Evolutionary conservation across 352 stramenopile species (phyloP).

Genomic region (Phytophthora tubulina): DNA sequence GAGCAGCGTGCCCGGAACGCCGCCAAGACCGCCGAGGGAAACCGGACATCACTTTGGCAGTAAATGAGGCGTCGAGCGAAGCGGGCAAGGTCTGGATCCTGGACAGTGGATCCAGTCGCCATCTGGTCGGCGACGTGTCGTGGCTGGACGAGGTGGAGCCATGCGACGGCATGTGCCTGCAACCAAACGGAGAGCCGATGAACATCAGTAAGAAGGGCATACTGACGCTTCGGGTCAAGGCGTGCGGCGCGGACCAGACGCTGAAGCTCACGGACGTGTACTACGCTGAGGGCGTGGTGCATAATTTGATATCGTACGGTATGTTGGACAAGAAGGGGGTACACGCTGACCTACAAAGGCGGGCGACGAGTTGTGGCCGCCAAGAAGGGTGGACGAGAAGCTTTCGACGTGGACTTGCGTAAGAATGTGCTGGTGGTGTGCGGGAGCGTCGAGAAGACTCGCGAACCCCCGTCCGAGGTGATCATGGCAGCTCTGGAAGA

Average conservation of each 20-base stretch:
- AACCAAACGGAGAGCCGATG: not conserved
- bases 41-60: not conserved
- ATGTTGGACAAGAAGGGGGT: not conserved
- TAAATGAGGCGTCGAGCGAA: not conserved
- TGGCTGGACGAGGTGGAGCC: not conserved
- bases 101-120: conserved; percentile 8
- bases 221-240: not conserved
- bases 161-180: not conserved
- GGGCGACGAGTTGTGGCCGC: not conserved
- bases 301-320: not conserved
- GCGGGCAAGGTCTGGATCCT: not conserved
- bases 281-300: not conserved
- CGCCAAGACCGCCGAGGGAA: not conserved
- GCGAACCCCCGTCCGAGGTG: not conserved
- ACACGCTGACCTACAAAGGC: not conserved
- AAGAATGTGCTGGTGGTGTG: not conserved
- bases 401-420: conserved; percentile 2
- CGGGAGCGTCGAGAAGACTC: not conserved
- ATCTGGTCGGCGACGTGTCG: not conserved
- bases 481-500: conserved; percentile 6
- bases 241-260: not conserved
- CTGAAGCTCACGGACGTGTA: not conserved
- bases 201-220: not conserved
- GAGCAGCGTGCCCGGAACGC: not conserved
- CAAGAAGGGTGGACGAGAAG: conserved; percentile 6